Percentiles rank a stretch among this genome's conserved stretches.
phyloP scores from a whole-genome alignment of 352 stramenopile genomes.

The Globisporangium rhizosaccharum region DNA sequence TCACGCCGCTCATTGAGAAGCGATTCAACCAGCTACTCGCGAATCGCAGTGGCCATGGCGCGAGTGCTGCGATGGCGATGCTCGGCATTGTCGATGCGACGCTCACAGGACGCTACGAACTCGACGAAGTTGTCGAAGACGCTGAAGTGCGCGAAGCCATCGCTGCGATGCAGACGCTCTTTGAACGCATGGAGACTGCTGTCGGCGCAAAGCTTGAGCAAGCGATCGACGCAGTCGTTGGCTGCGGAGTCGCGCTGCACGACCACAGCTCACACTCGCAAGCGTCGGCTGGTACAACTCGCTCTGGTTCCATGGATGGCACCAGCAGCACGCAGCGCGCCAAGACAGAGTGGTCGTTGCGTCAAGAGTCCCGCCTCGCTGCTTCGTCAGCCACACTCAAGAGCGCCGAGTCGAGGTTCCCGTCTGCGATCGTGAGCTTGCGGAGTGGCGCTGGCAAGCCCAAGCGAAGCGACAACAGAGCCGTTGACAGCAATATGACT shows the following conservation, averaged over 20 bases:
- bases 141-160: conserved; percentile 13
- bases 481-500: neutral
- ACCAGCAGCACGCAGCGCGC: neutral
- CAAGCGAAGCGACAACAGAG: neutral
- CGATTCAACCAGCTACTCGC: conserved; percentile 17
- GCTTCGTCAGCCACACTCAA: conserved; percentile 8
- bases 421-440: conserved; percentile 5
- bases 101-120: conserved; percentile 14
- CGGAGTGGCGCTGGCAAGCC: conserved; percentile 1
- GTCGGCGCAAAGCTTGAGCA: conserved; percentile 26
- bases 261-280: neutral
- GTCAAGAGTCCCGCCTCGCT: neutral
- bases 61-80: conserved; percentile 15
- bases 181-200: conserved; percentile 21
- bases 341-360: neutral
- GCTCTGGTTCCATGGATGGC: neutral
- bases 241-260: conserved; percentile 13
- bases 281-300: neutral
- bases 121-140: conserved; percentile 37
- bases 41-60: neutral
- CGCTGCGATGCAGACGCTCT: conserved; percentile 11
- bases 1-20: conserved; percentile 24
- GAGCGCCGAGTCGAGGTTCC: conserved; percentile 7
- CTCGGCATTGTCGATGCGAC: conserved; percentile 29
- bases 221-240: conserved; percentile 17